phyloP scores from a whole-genome alignment of 2,329 filamentous ascomycete species.

The Ophiostoma pallidulum region DNA sequence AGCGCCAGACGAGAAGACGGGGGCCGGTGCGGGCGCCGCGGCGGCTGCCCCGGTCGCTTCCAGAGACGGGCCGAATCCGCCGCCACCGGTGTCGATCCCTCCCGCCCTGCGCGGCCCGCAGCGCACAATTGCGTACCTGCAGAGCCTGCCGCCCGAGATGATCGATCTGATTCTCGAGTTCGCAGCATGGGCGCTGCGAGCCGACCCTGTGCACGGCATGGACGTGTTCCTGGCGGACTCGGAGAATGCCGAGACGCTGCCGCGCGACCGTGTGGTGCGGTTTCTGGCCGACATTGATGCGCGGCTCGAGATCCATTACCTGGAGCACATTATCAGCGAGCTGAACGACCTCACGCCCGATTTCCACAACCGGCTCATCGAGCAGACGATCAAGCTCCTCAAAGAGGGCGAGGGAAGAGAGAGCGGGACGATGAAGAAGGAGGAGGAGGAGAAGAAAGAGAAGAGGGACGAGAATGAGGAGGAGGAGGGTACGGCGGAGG shows the following conservation, averaged over 20 bases:
- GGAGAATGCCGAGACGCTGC: slow-evolving; percentile 85
- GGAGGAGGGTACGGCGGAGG: too few relatives aligned
- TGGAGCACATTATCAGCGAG: slow-evolving; percentile 86
- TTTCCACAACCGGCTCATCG: slow-evolving; percentile 76
- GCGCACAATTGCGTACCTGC: slow-evolving; percentile 81
- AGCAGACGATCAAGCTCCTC: slow-evolving; percentile 55
- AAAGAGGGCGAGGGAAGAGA: slow-evolving; percentile 23
- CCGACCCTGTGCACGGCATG: slow-evolving; percentile 69
- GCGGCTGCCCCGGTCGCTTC: too few relatives aligned
- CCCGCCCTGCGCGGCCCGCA: slow-evolving; percentile 65
- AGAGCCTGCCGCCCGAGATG: slow-evolving; percentile 75
- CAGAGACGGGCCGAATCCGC: slow-evolving; percentile 20
- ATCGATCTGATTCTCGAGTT: slow-evolving; percentile 90
- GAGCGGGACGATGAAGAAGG: slow-evolving; percentile 13
- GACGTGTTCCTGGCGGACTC: slow-evolving; percentile 89
- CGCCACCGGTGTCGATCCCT: neutral
- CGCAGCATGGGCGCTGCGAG: slow-evolving; percentile 73
- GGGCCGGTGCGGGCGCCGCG: too few relatives aligned
- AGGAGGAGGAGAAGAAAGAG: slow-evolving; percentile 16
- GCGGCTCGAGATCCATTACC: slow-evolving; percentile 66
- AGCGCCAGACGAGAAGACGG: slow-evolving; percentile 14
- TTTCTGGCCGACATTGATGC: slow-evolving; percentile 64
- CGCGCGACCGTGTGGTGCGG: slow-evolving; percentile 62
- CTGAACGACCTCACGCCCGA: slow-evolving; percentile 75
- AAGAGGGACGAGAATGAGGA: slow-evolving; percentile 23